Base-by-base conservation (phyloP, 176 grass and related monocot species). In the Oryza officinalis region DNA sequence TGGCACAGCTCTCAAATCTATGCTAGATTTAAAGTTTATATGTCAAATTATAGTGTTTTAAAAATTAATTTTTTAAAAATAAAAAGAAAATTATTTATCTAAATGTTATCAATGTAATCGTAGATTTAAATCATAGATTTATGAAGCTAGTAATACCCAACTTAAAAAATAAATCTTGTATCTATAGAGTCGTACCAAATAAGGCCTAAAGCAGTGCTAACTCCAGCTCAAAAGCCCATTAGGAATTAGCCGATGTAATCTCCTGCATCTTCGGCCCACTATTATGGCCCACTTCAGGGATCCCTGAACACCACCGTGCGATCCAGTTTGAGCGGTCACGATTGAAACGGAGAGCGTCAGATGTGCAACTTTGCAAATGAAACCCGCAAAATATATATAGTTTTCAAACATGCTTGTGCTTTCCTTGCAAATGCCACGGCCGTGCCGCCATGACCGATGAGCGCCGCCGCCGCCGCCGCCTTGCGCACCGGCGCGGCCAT, bases 401-500 rank as follows among this genome's bases (percentile, higher is more conserved):
- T 54, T 57, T 57, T 0, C 20, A 57, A 57, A 57, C 52, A 4
- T 22, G 17, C 50, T 15, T 6, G 13, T 54, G 50, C 45, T 10
- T 10, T 5, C 2, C 17, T 52, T 20, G 49, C 45, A 80, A 63
- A 83, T 17, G 69, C 63, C 76, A 22, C n/a, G 3, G 13, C 35
- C 20, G 7, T 14, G 30, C 61, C 30, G 59, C 47, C 61, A 83
- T 86, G 67, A 49, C 35, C 79, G 27, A 90, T 82, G 79, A 78
- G 43, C 40, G 1, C 49, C 57, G 1, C 57, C 79, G 74, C 79
- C 67, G 33, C 67, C 17, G 11, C 27, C 27, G 13, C 20, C 18
- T 25, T 82, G 79, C 88, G 60, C 60, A 82, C 75, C 74, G 74
- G 46, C 84, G 61, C 45, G 28, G 68, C 88, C 26, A 90, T 83